Base-by-base conservation (phyloP, 1,139 yeast genomes). In the Geotrichum histeridarum region DNA sequence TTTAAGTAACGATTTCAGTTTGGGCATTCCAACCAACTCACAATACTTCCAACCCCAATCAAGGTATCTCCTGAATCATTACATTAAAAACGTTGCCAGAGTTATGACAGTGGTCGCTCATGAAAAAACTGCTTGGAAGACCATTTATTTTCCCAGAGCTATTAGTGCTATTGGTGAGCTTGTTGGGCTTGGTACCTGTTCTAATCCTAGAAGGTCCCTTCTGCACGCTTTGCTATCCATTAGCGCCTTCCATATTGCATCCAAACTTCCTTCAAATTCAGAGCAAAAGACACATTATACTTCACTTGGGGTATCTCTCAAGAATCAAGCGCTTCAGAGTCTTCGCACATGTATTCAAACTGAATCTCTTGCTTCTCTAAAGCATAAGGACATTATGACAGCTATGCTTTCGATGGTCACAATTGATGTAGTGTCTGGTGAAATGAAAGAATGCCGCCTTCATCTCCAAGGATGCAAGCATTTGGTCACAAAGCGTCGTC, bases 371-470 rank as follows among this genome's bases (percentile, higher is more conserved):
- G 32, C 47, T 18, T 50, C 48, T 8, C 36, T 45, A 9, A 84
- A 86, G 66, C 88, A 88, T 67, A 88, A 89, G 66, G 96, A 89
- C 66, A 87, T 88, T 5, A 70, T 89, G 38, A 86, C 90, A 51
- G 94, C 95, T 0, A 84, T 88, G 18, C 76, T 89, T 71, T 83
- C 94, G 1, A 87, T 89, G 95, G 87, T 84, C 50, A 83, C 91
- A 22, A 88, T 89, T 54, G 96, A 89, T 70, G 83, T 87, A 55
- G 93, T 87, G 8, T 86, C 95, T 87, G 96, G 96, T 1, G 84
- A 94, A 1, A 87, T 86, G 94, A 84, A 85, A 57, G 95, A 87
- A 61, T 87, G 95, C 62, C 82, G 82, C 58, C 78, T 82, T 57
- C 87, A 88, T 68, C 74, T 89, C 54, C 79, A 82, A 52, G 82